Percentiles rank a stretch among this genome's conserved stretches.
phyloP scores from a whole-genome alignment of 148 eudicot genomes.

The Camellia lanceoleosa region DNA sequence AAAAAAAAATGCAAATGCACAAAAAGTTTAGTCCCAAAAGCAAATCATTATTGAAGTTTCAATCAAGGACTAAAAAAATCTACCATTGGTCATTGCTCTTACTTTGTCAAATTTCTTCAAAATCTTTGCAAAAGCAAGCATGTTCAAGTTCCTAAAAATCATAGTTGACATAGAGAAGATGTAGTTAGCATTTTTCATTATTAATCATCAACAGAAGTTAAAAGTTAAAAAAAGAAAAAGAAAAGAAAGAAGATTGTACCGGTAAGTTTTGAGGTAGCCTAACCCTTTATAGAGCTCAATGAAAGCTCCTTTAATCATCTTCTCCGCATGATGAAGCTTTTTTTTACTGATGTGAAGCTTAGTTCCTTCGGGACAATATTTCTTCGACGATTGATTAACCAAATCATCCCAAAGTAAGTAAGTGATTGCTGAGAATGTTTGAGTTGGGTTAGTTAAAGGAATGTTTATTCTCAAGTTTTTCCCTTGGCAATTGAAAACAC shows the following conservation, averaged over 20 bases:
- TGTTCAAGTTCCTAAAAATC: constrained; percentile 81
- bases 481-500: constrained; percentile 52
- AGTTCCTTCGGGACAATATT: constrained; percentile 47
- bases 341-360: constrained; percentile 65
- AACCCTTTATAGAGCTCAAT: constrained; percentile 89
- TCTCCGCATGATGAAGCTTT: constrained; percentile 83
- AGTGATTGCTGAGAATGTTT: constrained; percentile 72
- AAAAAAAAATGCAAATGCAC: constrained; percentile 24
- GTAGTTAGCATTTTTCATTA: background rate
- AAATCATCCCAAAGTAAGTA: constrained; percentile 79
- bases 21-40: constrained; percentile 8
- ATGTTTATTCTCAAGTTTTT: constrained; percentile 69
- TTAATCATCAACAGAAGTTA: constrained; percentile 6
- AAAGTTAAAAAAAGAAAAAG: background rate
- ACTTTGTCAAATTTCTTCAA: constrained; percentile 95
- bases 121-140: constrained; percentile 89
- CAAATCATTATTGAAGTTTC: background rate
- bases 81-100: constrained; percentile 26
- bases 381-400: constrained; percentile 62
- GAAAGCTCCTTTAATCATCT: constrained; percentile 90
- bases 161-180: background rate
- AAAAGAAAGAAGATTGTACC: constrained; percentile 36
- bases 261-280: constrained; percentile 79
- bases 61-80: background rate
- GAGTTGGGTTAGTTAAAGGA: constrained; percentile 80